A percentile compares a stretch with the other conserved stretches of the same genome.
Conservation (phyloP, 805 yeast species). For the Ogataea nonfermentans region DNA sequence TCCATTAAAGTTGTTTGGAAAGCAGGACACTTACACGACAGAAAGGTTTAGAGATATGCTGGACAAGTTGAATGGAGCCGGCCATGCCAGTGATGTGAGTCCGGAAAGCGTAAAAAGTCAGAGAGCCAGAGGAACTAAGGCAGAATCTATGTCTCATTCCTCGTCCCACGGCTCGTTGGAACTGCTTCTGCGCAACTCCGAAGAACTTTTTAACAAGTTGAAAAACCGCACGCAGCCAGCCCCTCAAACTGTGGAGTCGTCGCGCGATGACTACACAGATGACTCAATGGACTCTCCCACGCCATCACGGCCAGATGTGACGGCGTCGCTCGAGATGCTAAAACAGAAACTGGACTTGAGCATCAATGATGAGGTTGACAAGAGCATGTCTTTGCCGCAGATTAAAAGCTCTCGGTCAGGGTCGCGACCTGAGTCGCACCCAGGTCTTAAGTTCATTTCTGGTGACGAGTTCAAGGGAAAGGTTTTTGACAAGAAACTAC, state of each 20-base stretch:
- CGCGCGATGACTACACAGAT: slow-evolving; percentile 16
- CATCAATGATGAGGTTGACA: slow-evolving; percentile 9
- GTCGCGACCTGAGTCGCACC: slow-evolving; percentile 12
- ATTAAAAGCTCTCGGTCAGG: slow-evolving; percentile 5
- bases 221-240: slow-evolving; percentile 20
- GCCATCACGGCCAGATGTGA: slow-evolving; percentile 20
- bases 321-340: slow-evolving; percentile 21
- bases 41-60: slow-evolving; percentile 28
- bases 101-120: slow-evolving; percentile 19
- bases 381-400: slow-evolving; percentile 23
- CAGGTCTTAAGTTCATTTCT: slow-evolving; percentile 31
- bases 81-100: slow-evolving; percentile 23
- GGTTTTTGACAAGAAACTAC: slow-evolving; percentile 28
- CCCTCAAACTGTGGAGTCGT: slow-evolving; percentile 5
- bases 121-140: slow-evolving; percentile 10
- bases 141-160: slow-evolving; percentile 21
- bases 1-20: slow-evolving; percentile 33
- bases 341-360: slow-evolving; percentile 19
- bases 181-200: slow-evolving; percentile 24
- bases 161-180: slow-evolving; percentile 23
- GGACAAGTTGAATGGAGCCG: slow-evolving; percentile 20
- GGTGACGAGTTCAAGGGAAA: slow-evolving; percentile 33
- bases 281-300: slow-evolving; percentile 14
- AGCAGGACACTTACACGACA: slow-evolving; percentile 33
- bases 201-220: slow-evolving; percentile 27